A percentile compares a stretch with the other conserved stretches of the same genome.
phyloP scores from a whole-genome alignment of 306 rosid genomes.

The Gleditsia sinensis region DNA sequence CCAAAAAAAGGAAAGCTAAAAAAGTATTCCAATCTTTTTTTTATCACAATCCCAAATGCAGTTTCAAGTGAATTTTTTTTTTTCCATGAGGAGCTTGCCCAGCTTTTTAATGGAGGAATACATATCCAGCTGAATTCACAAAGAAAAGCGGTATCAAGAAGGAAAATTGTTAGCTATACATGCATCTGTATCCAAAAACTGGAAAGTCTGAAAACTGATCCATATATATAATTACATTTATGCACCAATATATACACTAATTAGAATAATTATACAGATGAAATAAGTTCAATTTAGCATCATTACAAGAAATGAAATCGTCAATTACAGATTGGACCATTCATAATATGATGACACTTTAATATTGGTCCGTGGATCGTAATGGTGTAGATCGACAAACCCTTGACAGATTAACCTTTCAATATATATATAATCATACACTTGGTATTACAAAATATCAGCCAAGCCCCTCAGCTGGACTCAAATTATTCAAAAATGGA shows the following conservation, averaged over 20 bases:
- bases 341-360: not conserved
- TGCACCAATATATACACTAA: too few relatives aligned
- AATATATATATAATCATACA: not conserved
- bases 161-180: not conserved
- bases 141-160: not conserved
- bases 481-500: slow-evolving; percentile 17
- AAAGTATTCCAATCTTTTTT: not conserved
- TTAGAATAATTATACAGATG: too few relatives aligned
- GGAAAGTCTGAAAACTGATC: not conserved
- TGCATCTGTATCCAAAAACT: not conserved
- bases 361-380: not conserved
- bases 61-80: not conserved
- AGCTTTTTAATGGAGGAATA: not conserved
- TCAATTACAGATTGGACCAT: slow-evolving; percentile 18
- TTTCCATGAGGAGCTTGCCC: too few relatives aligned
- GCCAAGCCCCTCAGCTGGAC: slow-evolving; percentile 7
- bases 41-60: not conserved
- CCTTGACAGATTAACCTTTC: not conserved
- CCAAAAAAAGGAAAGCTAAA: too few relatives aligned
- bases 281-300: not conserved
- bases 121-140: not conserved
- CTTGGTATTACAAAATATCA: not conserved
- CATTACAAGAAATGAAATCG: slow-evolving; percentile 11
- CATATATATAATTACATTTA: too few relatives aligned
- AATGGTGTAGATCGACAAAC: slow-evolving; percentile 20